Evolutionary conservation across 495 filamentous ascomycete genomes (phyloP).

Genomic region (Barbatosphaeria neglecta): DNA sequence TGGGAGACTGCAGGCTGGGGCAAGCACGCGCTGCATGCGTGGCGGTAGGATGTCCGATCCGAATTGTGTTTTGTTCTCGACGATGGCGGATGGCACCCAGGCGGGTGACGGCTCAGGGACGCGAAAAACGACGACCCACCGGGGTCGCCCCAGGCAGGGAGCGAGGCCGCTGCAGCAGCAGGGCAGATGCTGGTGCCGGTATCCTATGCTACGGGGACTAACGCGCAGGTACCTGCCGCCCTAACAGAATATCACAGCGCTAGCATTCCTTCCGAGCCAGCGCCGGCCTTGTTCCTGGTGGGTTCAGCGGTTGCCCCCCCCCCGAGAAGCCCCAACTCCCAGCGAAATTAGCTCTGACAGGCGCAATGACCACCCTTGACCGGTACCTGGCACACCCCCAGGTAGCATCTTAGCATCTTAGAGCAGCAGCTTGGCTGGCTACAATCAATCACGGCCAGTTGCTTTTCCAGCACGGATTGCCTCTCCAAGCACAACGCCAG

Average conservation of each 20-base stretch:
- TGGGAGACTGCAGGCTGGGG: background rate
- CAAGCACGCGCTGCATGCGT: slow-evolving; percentile 1
- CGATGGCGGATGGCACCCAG: slow-evolving; percentile 8
- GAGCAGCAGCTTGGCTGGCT: too few relatives aligned
- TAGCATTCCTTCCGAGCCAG: background rate
- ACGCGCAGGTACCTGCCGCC: background rate
- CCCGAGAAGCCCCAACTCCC: background rate
- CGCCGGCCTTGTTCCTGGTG: background rate
- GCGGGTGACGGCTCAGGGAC: background rate
- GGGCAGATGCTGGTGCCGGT: too few relatives aligned
- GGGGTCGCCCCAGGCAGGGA: too few relatives aligned
- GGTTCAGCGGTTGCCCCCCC: background rate
- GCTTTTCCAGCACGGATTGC: too few relatives aligned
- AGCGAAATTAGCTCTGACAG: background rate
- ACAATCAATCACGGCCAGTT: too few relatives aligned
- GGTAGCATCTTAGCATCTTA: too few relatives aligned
- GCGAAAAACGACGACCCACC: background rate
- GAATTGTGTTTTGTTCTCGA: slow-evolving; percentile 4
- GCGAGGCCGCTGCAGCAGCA: too few relatives aligned
- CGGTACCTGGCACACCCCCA: too few relatives aligned
- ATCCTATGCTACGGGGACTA: too few relatives aligned
- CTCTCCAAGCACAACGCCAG: too few relatives aligned
- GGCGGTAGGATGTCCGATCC: slow-evolving; percentile 1
- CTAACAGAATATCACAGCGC: background rate
- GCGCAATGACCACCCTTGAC: background rate